phyloP scores from a whole-genome alignment of 2,329 filamentous ascomycete genomes.

The Bipolaris victoriae region DNA sequence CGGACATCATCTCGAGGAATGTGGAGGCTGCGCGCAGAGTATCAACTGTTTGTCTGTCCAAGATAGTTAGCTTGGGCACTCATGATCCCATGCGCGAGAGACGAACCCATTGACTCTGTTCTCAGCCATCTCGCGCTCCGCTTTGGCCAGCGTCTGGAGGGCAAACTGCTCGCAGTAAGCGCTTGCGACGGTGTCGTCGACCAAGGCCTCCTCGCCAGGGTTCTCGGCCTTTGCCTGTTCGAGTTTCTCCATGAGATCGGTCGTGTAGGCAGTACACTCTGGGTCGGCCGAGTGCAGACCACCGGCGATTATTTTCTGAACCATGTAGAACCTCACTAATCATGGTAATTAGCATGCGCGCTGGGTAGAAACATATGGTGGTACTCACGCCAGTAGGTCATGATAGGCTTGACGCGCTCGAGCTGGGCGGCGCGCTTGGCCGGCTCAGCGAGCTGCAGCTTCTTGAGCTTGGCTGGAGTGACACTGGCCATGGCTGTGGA shows the following conservation, averaged over 20 bases:
- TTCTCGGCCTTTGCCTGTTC: conserved; percentile 80
- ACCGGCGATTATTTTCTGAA: conserved; percentile 86
- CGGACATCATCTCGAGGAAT: conserved; percentile 84
- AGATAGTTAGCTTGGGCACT: conserved; percentile 6
- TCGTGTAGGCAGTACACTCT: conserved; percentile 81
- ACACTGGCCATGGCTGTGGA: conserved; percentile 68
- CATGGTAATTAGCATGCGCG: conserved; percentile 21
- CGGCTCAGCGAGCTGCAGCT: conserved; percentile 83
- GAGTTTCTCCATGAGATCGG: conserved; percentile 85
- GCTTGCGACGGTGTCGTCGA: conserved; percentile 83
- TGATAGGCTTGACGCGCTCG: conserved; percentile 79
- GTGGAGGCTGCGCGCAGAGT: conserved; percentile 92
- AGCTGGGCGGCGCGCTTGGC: conserved; percentile 84
- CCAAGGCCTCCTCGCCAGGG: conserved; percentile 78
- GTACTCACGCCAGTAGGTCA: conserved; percentile 91
- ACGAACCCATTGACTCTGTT: conserved; percentile 79
- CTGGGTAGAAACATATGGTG: background rate
- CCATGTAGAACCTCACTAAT: conserved; percentile 65
- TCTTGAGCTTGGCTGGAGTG: conserved; percentile 75
- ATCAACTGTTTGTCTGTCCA: conserved; percentile 80
- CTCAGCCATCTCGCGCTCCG: conserved; percentile 79
- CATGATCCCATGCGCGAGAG: conserved; percentile 10
- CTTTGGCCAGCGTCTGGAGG: conserved; percentile 82
- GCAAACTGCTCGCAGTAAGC: conserved; percentile 96
- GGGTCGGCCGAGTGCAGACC: conserved; percentile 78